These are phyloP conservation scores for Warburgia ugandensis DNA, from an alignment of 164 flowering plant species.

Conservation along the genomic window DNA sequence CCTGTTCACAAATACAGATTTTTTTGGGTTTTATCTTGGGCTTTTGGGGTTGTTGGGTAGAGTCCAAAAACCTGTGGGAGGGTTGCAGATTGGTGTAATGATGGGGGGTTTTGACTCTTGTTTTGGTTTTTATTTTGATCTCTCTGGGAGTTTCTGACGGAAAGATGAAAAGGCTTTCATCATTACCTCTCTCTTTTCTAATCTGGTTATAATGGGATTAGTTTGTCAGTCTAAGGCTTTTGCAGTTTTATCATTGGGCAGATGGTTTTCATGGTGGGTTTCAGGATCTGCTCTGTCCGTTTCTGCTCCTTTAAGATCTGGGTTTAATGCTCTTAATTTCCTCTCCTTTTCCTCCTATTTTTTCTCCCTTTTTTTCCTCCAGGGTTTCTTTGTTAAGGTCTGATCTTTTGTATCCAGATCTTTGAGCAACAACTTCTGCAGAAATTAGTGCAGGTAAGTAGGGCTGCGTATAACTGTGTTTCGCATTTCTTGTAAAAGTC, in stretches of 20 bases:
- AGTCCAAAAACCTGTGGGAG: constrained; percentile 13
- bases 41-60: constrained; percentile 9
- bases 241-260: constrained; percentile 17
- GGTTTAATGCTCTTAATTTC: too few relatives aligned
- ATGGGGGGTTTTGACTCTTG: constrained; percentile 36
- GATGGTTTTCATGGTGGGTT: constrained; percentile 29
- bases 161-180: constrained; percentile 24
- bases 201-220: constrained; percentile 3
- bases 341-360: too few relatives aligned
- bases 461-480: too few relatives aligned
- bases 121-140: constrained; percentile 1
- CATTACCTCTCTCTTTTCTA: constrained; percentile 24
- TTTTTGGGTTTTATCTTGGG: neutral
- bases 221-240: constrained; percentile 29
- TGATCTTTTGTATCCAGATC: too few relatives aligned
- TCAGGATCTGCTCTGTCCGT: constrained; percentile 28
- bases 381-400: too few relatives aligned
- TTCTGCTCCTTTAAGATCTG: constrained; percentile 19
- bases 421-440: too few relatives aligned
- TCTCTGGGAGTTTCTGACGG: constrained; percentile 19
- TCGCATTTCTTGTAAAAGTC: too few relatives aligned
- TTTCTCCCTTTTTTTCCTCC: too few relatives aligned
- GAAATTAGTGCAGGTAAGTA: too few relatives aligned
- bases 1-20: neutral
- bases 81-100: constrained; percentile 53